Evolutionary conservation across 345 rosid genomes (phyloP).

Genomic region (Lumnitzera racemosa): DNA sequence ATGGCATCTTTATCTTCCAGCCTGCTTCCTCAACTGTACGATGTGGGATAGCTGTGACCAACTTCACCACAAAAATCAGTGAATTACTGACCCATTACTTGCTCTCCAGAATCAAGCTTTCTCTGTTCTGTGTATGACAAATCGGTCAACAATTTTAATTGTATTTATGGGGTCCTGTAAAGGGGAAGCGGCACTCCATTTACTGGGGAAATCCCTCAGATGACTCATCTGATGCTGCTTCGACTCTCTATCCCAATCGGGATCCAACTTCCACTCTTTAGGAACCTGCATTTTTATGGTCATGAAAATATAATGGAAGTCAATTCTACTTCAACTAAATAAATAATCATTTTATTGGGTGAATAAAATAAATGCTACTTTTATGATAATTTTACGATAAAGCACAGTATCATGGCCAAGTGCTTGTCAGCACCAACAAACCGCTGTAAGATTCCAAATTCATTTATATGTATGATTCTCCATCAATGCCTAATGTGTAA

Average conservation of each 20-base stretch:
- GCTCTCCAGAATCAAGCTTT: slow-evolving; percentile 20
- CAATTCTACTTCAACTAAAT: neutral
- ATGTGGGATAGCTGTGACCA: too few species aligned
- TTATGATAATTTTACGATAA: too few species aligned
- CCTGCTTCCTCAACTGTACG: too few species aligned
- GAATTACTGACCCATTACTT: slow-evolving; percentile 23
- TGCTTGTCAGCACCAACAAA: too few species aligned
- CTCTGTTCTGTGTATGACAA: slow-evolving; percentile 39
- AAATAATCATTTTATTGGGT: neutral
- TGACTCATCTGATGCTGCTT: slow-evolving; percentile 58
- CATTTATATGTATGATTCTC: too few species aligned
- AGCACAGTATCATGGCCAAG: too few species aligned
- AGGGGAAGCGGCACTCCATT: slow-evolving; percentile 61
- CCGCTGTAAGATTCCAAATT: too few species aligned
- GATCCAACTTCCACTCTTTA: slow-evolving; percentile 84
- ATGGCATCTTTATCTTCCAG: too few species aligned
- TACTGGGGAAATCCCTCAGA: slow-evolving; percentile 56
- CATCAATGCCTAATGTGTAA: too few species aligned
- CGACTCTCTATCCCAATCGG: slow-evolving; percentile 63
- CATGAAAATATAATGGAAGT: too few species aligned
- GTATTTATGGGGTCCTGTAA: slow-evolving; percentile 66
- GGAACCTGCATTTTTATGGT: slow-evolving; percentile 48
- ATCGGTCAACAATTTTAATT: slow-evolving; percentile 67
- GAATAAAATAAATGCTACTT: neutral
- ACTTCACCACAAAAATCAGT: slow-evolving; percentile 17